These are phyloP conservation scores for Linum lewisii DNA, from an alignment of 345 rosid species.

Conservation along the genomic window DNA sequence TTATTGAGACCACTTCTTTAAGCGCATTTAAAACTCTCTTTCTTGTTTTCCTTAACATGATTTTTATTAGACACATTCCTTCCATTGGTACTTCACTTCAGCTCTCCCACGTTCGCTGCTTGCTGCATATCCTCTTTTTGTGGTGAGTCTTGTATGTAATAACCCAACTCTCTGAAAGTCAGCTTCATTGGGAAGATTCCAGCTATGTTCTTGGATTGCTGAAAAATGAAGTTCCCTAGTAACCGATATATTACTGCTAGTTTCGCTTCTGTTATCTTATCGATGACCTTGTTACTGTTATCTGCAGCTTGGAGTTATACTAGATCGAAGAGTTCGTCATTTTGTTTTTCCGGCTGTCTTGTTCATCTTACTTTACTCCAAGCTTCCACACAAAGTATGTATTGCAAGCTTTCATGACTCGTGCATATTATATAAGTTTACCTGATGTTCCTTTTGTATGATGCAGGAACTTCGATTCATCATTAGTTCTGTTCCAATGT, in stretches of 20 bases:
- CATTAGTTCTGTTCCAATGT: constrained; percentile 80
- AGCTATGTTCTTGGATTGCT: background rate
- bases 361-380: constrained; percentile 77
- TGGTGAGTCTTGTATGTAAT: constrained; percentile 44
- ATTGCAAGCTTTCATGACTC: constrained; percentile 12
- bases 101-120: constrained; percentile 87
- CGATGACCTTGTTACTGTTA: background rate
- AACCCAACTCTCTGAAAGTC: background rate
- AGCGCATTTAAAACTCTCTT: background rate
- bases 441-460: constrained; percentile 9
- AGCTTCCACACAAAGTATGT: constrained; percentile 92
- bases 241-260: background rate
- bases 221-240: constrained; percentile 4
- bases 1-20: background rate
- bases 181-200: background rate
- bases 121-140: constrained; percentile 76
- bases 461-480: constrained; percentile 94
- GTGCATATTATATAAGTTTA: constrained; percentile 1
- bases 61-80: constrained; percentile 54
- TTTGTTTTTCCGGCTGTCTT: constrained; percentile 57
- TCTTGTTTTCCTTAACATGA: constrained; percentile 29
- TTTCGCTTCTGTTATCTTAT: background rate
- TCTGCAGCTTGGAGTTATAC: constrained; percentile 64
- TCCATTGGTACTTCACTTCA: constrained; percentile 95
- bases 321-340: constrained; percentile 65